A percentile compares a stretch with the other conserved stretches of the same genome.
phyloP scores from a whole-genome alignment of 169 alveolate species.

The Pseudocohnilembus persalinus region DNA sequence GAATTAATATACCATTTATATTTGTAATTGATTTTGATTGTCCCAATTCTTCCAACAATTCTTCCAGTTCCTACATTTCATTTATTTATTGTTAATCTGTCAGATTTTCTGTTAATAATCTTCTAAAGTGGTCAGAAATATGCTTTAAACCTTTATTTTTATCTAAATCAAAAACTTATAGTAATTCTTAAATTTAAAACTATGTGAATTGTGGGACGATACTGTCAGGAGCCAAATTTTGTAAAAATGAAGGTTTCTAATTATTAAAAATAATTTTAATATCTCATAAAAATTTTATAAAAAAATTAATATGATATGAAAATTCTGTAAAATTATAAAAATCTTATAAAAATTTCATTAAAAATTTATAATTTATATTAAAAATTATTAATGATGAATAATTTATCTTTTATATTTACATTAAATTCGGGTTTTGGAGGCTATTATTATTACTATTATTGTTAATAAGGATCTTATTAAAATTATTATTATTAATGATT shows the following conservation, averaged over 20 bases:
- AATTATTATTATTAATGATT: too few relatives aligned
- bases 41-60: background rate
- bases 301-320: background rate
- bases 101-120: background rate
- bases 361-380: too few relatives aligned
- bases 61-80: background rate
- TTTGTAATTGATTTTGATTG: background rate
- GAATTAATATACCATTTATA: background rate
- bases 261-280: too few relatives aligned
- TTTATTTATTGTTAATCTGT: background rate
- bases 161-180: background rate
- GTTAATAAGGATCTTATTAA: too few relatives aligned
- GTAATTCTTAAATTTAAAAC: background rate
- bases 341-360: too few relatives aligned
- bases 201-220: background rate
- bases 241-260: background rate
- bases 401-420: too few relatives aligned
- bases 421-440: too few relatives aligned
- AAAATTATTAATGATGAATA: too few relatives aligned
- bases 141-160: background rate
- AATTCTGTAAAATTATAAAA: background rate
- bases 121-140: too few relatives aligned
- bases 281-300: too few relatives aligned
- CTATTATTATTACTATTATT: too few relatives aligned
- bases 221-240: background rate